Percentiles rank a stretch among this genome's conserved stretches.
Conservation (phyloP, 1,139 yeast species). For the Geotrichum cucujoidarum region DNA sequence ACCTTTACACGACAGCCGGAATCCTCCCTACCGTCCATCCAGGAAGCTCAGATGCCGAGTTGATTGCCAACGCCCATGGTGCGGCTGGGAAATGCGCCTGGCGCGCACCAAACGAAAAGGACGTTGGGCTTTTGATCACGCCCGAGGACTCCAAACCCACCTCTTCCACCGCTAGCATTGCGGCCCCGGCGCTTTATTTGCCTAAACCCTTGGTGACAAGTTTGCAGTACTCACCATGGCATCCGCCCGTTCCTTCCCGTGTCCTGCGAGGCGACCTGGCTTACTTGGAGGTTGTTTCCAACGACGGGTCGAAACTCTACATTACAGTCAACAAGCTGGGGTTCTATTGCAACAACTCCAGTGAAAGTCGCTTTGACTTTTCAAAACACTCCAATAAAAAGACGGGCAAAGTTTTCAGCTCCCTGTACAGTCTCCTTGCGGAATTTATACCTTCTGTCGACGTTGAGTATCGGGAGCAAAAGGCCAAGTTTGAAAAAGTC, state of each 20-base stretch:
- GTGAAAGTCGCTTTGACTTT: constrained; percentile 68
- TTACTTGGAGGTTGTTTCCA: constrained; percentile 67
- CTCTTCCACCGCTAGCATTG: neutral
- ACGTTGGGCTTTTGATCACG: constrained; percentile 8
- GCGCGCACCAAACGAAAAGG: too few relatives aligned
- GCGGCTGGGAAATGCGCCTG: neutral
- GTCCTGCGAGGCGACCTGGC: constrained; percentile 72
- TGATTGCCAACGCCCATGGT: constrained; percentile 21
- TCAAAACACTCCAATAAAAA: constrained; percentile 41
- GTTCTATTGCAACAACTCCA: constrained; percentile 66
- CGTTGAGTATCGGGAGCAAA: constrained; percentile 42
- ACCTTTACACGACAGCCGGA: too few relatives aligned
- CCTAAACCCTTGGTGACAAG: constrained; percentile 13
- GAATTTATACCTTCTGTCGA: constrained; percentile 52
- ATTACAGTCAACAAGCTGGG: constrained; percentile 78
- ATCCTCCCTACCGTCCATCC: constrained; percentile 29
- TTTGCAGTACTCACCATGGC: constrained; percentile 66
- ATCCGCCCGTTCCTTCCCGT: constrained; percentile 66
- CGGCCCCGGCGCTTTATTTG: constrained; percentile 1
- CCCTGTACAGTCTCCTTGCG: constrained; percentile 51
- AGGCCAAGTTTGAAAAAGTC: constrained; percentile 41
- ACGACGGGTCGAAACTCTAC: constrained; percentile 74
- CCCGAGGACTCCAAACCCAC: neutral
- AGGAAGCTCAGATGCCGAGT: constrained; percentile 41
- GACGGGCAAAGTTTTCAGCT: constrained; percentile 37